These are phyloP conservation scores for Cryptosporidium ubiquitum DNA, from an alignment of 169 alveolate species.

Conservation along the genomic window DNA sequence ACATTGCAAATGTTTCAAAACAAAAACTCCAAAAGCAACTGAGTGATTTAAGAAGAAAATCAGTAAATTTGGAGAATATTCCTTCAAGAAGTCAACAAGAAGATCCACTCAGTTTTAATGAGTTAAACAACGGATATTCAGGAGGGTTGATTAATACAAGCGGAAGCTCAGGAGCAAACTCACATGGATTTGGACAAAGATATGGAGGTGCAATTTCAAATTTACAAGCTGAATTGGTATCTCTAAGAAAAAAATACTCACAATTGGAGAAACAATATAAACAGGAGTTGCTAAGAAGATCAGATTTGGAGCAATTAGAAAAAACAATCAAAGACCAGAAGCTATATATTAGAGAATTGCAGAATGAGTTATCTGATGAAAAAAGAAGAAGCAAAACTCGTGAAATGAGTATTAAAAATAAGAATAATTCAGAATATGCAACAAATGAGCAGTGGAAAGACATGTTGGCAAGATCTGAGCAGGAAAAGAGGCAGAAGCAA, in stretches of 20 bases:
- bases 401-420: constrained; percentile 45
- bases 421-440: neutral
- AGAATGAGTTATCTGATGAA: constrained; percentile 66
- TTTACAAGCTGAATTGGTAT: constrained; percentile 44
- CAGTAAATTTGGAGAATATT: constrained; percentile 29
- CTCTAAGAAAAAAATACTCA: constrained; percentile 37
- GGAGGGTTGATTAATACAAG: neutral
- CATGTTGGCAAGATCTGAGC: constrained; percentile 34
- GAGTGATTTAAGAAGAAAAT: constrained; percentile 17
- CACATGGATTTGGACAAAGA: neutral
- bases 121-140: constrained; percentile 47
- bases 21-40: constrained; percentile 42
- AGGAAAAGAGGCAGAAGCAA: constrained; percentile 34
- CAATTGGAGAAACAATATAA: constrained; percentile 65
- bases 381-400: constrained; percentile 44
- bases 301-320: constrained; percentile 42
- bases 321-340: constrained; percentile 51
- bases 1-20: constrained; percentile 39
- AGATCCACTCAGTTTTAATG: constrained; percentile 1
- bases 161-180: neutral
- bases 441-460: constrained; percentile 61
- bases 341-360: constrained; percentile 54
- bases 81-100: constrained; percentile 48
- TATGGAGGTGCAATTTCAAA: constrained; percentile 27
- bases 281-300: constrained; percentile 44